Conservation (phyloP, 352 stramenopile genomes). For the Pythium sukuiense region DNA sequence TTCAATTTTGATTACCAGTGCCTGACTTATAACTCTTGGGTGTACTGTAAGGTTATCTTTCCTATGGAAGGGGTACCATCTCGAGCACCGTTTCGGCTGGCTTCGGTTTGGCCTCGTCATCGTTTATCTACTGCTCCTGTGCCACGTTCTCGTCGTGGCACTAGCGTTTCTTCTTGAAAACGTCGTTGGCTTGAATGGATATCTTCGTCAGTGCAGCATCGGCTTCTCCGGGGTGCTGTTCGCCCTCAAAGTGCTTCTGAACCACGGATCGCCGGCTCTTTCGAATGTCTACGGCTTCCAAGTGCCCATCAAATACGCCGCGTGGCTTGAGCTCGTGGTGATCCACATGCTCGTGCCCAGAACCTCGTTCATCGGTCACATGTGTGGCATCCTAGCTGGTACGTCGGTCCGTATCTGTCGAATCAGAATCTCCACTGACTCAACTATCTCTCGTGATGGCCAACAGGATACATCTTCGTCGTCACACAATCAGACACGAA, state of each 20-base stretch:
- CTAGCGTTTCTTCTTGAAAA: conserved; percentile 38
- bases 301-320: conserved; percentile 84
- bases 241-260: conserved; percentile 85
- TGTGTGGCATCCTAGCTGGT: conserved; percentile 86
- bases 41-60: conserved; percentile 61
- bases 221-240: conserved; percentile 82
- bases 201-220: conserved; percentile 54
- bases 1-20: background rate
- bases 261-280: conserved; percentile 66
- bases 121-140: conserved; percentile 55
- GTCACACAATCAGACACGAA: conserved; percentile 14
- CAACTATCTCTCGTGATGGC: background rate
- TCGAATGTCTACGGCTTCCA: conserved; percentile 66
- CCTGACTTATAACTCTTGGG: conserved; percentile 19
- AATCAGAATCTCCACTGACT: background rate
- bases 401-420: background rate
- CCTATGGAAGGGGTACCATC: conserved; percentile 82
- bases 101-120: conserved; percentile 52
- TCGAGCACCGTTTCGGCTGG: conserved; percentile 58
- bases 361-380: conserved; percentile 84
- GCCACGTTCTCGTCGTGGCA: conserved; percentile 57
- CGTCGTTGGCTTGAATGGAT: conserved; percentile 26
- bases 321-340: conserved; percentile 87
- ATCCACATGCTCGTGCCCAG: conserved; percentile 83
- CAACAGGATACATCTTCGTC: conserved; percentile 25